Base-by-base conservation (phyloP, 257 asterid genomes). In the Osmanthus fragrans region DNA sequence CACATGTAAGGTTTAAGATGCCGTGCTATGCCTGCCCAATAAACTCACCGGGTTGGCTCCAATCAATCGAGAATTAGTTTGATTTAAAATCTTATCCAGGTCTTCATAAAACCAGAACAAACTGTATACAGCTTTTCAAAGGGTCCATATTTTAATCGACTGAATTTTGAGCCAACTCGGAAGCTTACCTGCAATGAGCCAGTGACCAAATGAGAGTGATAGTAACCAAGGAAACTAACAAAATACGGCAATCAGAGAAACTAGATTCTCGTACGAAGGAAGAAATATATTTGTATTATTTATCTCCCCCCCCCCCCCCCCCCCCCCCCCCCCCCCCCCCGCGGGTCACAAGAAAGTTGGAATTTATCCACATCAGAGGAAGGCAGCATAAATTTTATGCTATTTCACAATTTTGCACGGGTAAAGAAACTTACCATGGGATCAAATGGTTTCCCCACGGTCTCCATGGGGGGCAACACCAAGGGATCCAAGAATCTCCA, bases 31-130 rank as follows among this genome's bases (percentile, higher is more conserved):
- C 75, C 77, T 80, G 76, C 82, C 37, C 82, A 30, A 84, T 80
- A 80, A 81, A 88, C 94, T 89, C 92, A 88, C 91, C 91, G 80
- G 87, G 96, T 88, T 86, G 94, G 92, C 90, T 89, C 86, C 78
- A 82, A 80, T 83, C 78, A 82, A 56, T 88, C 77, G 58, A 77
- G 76, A 63, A 47, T 51, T 74, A 82, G 80, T 81, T 86, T 75
- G 87, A 80, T 81, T 85, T 82, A 89, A 84, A 85, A 86, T 84
- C 86, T 82, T 85, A 79, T 82, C 88, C 89, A 87, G 86, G 86
- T 85, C 92, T 84, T 88, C 91, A 75, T 73, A 80, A 89, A 88
- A 84, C 85, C 89, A 83, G 90, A 89, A 84, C 73, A 81, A 76
- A 56, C 87, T 85, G 82, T 83, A 80, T 78, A 81, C 88, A 90